A percentile compares a stretch with the other conserved stretches of the same genome.
phyloP scores from a whole-genome alignment of 305 asterid genomes.

The Salvia sclarea region DNA sequence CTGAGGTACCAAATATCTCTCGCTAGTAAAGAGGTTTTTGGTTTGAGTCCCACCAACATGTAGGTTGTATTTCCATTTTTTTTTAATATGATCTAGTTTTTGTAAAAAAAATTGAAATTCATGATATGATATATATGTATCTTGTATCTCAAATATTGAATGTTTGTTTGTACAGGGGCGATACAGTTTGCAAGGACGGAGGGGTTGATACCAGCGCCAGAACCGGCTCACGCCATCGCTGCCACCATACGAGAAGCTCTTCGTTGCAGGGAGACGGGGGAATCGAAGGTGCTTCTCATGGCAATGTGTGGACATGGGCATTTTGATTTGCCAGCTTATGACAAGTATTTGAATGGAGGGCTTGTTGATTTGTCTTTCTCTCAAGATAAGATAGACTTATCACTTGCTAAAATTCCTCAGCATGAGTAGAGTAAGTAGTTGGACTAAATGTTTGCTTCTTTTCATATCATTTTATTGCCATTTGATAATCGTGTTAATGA shows the following conservation, averaged over 20 bases:
- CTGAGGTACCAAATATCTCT: too few species aligned
- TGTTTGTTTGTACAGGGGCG: conserved; percentile 55
- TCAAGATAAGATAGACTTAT: conserved; percentile 52
- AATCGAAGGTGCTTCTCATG: conserved; percentile 82
- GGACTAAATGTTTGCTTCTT: not conserved
- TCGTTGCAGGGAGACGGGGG: conserved; percentile 79
- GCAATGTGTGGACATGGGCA: conserved; percentile 99
- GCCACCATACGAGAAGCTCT: conserved; percentile 89
- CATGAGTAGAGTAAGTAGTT: conserved; percentile 2
- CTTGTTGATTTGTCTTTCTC: conserved; percentile 72
- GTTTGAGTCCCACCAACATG: too few species aligned
- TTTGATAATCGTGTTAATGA: not conserved
- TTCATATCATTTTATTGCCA: not conserved
- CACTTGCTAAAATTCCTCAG: conserved; percentile 69
- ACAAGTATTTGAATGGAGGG: conserved; percentile 74
- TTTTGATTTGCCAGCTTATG: conserved; percentile 87
- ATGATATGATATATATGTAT: too few species aligned
- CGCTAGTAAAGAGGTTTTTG: too few species aligned
- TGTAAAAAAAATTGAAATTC: too few species aligned
- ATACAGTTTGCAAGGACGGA: conserved; percentile 87
- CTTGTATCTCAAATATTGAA: not conserved
- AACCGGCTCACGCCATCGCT: conserved; percentile 89
- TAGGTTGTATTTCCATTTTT: too few species aligned
- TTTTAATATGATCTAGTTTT: too few species aligned
- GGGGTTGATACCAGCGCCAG: conserved; percentile 94